Evolutionary conservation across 768 basidiomycete genomes (phyloP), one percentile per base, ranked within the genome.

Genomic region (Hygrocybe coccinea): DNA sequence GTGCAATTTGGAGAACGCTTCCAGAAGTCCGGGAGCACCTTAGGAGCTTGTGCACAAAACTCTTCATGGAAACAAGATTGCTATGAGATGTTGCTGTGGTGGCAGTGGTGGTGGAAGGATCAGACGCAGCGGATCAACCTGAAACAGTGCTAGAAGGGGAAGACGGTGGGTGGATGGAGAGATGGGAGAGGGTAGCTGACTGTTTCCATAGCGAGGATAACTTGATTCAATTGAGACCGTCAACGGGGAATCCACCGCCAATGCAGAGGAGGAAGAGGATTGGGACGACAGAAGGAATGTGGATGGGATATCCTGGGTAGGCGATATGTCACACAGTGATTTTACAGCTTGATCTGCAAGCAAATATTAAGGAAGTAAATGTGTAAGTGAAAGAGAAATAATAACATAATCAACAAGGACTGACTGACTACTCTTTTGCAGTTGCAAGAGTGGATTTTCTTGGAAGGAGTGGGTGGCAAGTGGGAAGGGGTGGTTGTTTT

Each of bases 31-130:
- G 81, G 12, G 90, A 93, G 36, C 92, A 86, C 50, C 89, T 81
- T 11, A 95, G 78, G 7, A 94, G 87, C 70, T 95, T 91, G 65
- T 91, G 87, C 24, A 95, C 89, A 63, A 95, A 95, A 3, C 79
- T 76, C 59, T 81, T 85, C 59, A 91, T 79, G 8, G 87, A 84
- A 8, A 82, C 72, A 14, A 82, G 65, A 44, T 76, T 74, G 59
- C 65, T 60, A 50, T 69, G 72, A 21, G 68, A 65, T 29, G 29
- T 3, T 29, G 29, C 29, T 29, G 29, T 29, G 29, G 8, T 29
- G 29, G n/a, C n/a, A n/a, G n/a, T n/a, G n/a, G 64, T n/a, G n/a
- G n/a, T n/a, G n/a, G n/a, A n/a, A n/a, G n/a, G n/a, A n/a, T n/a
- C n/a, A n/a, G n/a, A 35, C 57, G n/a, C 52, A 36, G 48, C 51